Percentiles rank a stretch among this genome's conserved stretches.
Evolutionary conservation across 1,284 basidiomycete genomes (phyloP).

Genomic region (Ceratobasidium sp.): DNA sequence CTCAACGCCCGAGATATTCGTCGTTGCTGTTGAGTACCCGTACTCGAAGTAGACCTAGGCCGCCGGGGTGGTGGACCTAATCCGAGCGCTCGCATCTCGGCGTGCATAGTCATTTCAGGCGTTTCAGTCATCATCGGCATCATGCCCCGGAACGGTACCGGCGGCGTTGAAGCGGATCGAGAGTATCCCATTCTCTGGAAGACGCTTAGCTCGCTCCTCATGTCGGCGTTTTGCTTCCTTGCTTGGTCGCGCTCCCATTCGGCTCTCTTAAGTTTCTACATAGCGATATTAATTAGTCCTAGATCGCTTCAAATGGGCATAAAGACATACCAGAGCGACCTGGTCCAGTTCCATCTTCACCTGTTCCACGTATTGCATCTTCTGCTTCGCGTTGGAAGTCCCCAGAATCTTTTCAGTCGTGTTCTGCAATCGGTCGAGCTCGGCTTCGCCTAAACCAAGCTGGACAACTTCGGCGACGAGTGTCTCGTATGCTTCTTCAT

Average conservation of each 20-base stretch:
- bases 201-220: conserved; percentile 19
- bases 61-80: conserved; percentile 21
- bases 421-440: conserved; percentile 33
- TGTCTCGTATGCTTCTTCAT: conserved; percentile 38
- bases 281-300: background rate
- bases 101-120: background rate
- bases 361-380: conserved; percentile 35
- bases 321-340: conserved; percentile 12
- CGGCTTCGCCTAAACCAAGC: conserved; percentile 30
- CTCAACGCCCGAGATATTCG: conserved; percentile 38
- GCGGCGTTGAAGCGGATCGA: conserved; percentile 31
- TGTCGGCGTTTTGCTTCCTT: background rate
- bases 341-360: conserved; percentile 27
- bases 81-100: conserved; percentile 37
- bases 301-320: no score
- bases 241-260: conserved; percentile 40
- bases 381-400: conserved; percentile 32
- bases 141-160: conserved; percentile 16
- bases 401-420: conserved; percentile 23
- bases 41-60: background rate
- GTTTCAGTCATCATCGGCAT: background rate
- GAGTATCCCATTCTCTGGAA: conserved; percentile 17
- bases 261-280: conserved; percentile 26
- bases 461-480: conserved; percentile 29
- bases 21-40: background rate